Percentiles rank a stretch among this genome's conserved stretches.
phyloP scores from a whole-genome alignment of 192 early-diverging fungal species.

The Rhizoclosmatium sp. region DNA sequence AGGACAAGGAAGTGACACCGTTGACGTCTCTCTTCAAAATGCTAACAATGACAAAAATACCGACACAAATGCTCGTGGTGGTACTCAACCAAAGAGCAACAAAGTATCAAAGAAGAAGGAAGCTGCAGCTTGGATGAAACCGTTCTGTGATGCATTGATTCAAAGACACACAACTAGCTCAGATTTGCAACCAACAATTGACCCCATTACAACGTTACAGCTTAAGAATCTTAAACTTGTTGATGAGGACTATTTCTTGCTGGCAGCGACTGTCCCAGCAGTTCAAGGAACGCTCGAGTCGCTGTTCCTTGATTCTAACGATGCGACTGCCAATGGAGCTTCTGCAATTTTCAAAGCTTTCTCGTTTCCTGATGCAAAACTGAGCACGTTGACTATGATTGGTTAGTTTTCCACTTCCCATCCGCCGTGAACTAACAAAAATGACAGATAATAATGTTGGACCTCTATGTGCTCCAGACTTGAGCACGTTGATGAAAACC shows the following conservation, averaged over 20 bases:
- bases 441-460: not conserved
- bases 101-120: not conserved
- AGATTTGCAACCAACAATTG: too few species aligned
- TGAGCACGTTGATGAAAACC: not conserved
- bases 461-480: not conserved
- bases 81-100: not conserved
- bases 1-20: too few species aligned
- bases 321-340: not conserved
- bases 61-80: not conserved
- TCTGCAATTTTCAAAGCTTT: not conserved
- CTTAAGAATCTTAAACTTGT: too few species aligned
- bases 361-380: too few species aligned
- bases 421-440: too few species aligned
- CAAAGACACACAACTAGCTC: not conserved
- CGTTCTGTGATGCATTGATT: conserved; percentile 17
- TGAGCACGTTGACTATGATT: too few species aligned
- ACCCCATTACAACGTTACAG: too few species aligned
- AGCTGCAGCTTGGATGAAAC: conserved; percentile 6
- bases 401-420: too few species aligned
- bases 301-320: not conserved
- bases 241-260: too few species aligned
- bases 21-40: not conserved
- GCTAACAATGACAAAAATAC: not conserved
- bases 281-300: too few species aligned
- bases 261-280: too few species aligned